Conservation (phyloP, 257 asterid genomes). For the Penstemon barbatus region DNA sequence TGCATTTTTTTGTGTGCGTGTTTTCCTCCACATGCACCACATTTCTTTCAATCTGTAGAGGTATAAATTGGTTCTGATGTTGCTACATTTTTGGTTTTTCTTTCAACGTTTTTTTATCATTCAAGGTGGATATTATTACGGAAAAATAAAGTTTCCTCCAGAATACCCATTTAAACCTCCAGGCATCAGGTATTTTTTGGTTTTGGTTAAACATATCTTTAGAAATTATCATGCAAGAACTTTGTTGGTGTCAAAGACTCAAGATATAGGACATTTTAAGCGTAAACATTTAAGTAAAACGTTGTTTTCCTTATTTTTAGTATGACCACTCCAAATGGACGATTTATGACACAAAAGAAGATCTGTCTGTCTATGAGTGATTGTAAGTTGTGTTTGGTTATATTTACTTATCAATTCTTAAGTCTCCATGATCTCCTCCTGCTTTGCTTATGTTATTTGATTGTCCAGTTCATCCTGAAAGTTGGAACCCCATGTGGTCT, state of each 20-base stretch:
- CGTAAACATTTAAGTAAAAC: constrained; percentile 9
- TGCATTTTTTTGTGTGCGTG: constrained; percentile 12
- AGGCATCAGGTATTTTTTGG: constrained; percentile 64
- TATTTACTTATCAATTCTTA: background rate
- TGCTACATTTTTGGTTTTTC: constrained; percentile 24
- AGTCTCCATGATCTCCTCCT: background rate
- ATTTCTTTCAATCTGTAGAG: constrained; percentile 15
- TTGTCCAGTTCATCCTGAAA: constrained; percentile 63
- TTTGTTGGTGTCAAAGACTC: background rate
- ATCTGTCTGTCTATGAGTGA: constrained; percentile 96
- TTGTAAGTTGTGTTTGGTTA: constrained; percentile 45
- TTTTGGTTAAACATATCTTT: constrained; percentile 12
- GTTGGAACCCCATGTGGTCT: constrained; percentile 78
- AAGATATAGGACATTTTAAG: constrained; percentile 11
- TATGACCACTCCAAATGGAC: constrained; percentile 87
- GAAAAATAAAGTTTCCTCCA: constrained; percentile 94
- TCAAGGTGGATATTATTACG: constrained; percentile 93
- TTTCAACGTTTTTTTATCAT: constrained; percentile 20
- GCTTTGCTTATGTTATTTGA: constrained; percentile 22
- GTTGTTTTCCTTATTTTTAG: constrained; percentile 42
- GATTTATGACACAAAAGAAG: constrained; percentile 89
- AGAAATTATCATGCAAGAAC: constrained; percentile 8
- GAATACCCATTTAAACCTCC: constrained; percentile 98
- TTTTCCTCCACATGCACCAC: constrained; percentile 22
- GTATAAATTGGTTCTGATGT: constrained; percentile 12